Percentiles rank a stretch among this genome's conserved stretches.
phyloP scores from a whole-genome alignment of 257 asterid genomes.

The Hygrophila difformis region DNA sequence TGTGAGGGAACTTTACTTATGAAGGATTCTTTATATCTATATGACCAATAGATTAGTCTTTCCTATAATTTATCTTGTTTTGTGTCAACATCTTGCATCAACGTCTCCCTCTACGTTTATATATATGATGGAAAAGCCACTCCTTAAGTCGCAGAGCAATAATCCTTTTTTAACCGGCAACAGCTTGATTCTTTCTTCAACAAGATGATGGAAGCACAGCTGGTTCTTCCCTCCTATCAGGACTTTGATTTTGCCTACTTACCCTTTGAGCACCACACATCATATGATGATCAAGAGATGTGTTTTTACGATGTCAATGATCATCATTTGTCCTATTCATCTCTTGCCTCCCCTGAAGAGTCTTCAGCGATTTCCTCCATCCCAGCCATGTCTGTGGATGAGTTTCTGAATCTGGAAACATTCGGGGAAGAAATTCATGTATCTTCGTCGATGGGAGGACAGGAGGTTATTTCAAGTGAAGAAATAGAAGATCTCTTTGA shows the following conservation, averaged over 20 bases:
- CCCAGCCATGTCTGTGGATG: constrained; percentile 28
- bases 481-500: constrained; percentile 18
- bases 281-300: constrained; percentile 2
- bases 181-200: background rate
- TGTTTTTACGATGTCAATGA: constrained; percentile 21
- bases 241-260: constrained; percentile 19
- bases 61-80: constrained; percentile 13
- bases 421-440: constrained; percentile 21
- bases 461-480: constrained; percentile 15
- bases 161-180: constrained; percentile 12
- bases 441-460: constrained; percentile 19
- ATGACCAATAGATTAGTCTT: constrained; percentile 26
- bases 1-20: constrained; percentile 26
- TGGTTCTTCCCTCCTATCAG: constrained; percentile 35
- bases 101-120: background rate
- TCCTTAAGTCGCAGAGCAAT: constrained; percentile 5
- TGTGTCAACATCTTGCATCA: constrained; percentile 23
- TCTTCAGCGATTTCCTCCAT: constrained; percentile 35
- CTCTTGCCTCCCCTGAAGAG: constrained; percentile 30
- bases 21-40: constrained; percentile 7
- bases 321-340: too few relatives aligned
- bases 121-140: background rate
- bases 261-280: constrained; percentile 12
- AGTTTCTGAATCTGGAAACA: constrained; percentile 25
- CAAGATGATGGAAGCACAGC: constrained; percentile 38